Evolutionary conservation across 1,139 yeast genomes (phyloP).

Genomic region (Geotrichum restrictum): DNA sequence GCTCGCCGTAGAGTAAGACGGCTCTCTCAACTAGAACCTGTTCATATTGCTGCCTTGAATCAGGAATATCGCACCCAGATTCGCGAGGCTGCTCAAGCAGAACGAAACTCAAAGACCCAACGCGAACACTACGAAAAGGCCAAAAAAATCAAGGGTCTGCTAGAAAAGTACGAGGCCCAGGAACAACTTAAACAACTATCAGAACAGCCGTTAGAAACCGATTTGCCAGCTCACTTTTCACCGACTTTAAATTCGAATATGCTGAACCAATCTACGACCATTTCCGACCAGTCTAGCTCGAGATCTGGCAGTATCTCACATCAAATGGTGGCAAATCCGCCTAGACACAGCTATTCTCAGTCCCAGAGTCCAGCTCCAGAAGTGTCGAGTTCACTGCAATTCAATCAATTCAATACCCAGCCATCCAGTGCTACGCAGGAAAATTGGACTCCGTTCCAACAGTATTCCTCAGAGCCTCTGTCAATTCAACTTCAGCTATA

Average conservation of each 20-base stretch:
- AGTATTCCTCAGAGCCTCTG: conserved; percentile 5
- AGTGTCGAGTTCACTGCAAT: not conserved
- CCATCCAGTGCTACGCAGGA: not conserved
- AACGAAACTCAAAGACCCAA: conserved; percentile 14
- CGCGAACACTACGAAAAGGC: conserved; percentile 20
- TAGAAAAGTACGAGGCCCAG: conserved; percentile 19
- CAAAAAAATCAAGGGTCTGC: conserved; percentile 17
- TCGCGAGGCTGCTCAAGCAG: conserved; percentile 16
- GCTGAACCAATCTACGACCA: not conserved
- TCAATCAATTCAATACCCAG: too few relatives aligned
- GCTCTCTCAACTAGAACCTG: conserved; percentile 21
- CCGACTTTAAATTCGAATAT: not conserved
- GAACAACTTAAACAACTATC: conserved; percentile 13
- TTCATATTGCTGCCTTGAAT: conserved; percentile 22
- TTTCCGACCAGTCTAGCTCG: too few relatives aligned
- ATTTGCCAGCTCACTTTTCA: conserved; percentile 3
- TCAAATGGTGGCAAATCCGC: conserved; percentile 5
- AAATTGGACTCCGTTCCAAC: not conserved
- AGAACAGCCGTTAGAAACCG: not conserved
- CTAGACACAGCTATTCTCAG: not conserved
- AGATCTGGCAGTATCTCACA: conserved; percentile 1
- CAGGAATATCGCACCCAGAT: conserved; percentile 21
- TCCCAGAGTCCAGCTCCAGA: conserved; percentile 11
- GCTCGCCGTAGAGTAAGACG: conserved; percentile 19
- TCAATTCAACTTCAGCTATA: conserved; percentile 14